These are phyloP conservation scores for Phylloporus scabripes DNA, from an alignment of 768 basidiomycete species.

Conservation along the genomic window DNA sequence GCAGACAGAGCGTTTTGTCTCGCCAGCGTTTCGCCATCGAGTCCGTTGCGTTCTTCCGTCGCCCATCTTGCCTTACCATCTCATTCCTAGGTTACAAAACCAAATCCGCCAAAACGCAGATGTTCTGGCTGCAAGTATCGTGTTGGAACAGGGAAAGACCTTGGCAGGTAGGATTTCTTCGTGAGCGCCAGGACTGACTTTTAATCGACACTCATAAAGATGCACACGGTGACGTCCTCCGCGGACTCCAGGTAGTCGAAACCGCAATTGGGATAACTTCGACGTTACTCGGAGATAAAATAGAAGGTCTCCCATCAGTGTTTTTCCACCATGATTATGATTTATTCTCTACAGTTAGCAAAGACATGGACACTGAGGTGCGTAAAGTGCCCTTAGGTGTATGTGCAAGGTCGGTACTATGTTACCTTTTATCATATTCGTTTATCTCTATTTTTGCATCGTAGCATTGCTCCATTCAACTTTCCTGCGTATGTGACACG, in stretches of 20 bases:
- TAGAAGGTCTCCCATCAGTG: conserved; percentile 66
- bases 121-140: conserved; percentile 82
- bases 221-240: conserved; percentile 90
- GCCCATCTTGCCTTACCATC: conserved; percentile 3
- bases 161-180: conserved; percentile 51
- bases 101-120: conserved; percentile 82
- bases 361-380: conserved; percentile 94
- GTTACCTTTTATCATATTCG: neutral
- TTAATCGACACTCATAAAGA: conserved; percentile 40
- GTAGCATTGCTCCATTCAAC: conserved; percentile 80
- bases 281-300: conserved; percentile 81
- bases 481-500: conserved; percentile 66
- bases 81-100: conserved; percentile 65
- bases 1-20: conserved; percentile 72
- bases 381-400: conserved; percentile 84
- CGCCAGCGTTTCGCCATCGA: conserved; percentile 87
- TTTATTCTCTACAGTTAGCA: conserved; percentile 56
- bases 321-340: neutral
- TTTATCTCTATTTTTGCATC: conserved; percentile 1
- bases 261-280: conserved; percentile 77
- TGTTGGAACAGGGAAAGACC: conserved; percentile 95
- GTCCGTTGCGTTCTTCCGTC: conserved; percentile 43
- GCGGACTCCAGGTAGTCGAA: conserved; percentile 87
- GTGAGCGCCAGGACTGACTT: neutral
- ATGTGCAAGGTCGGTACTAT: conserved; percentile 50